Conservation (phyloP, 2,329 filamentous ascomycete species). For the Pestalotiopsis fici region DNA sequence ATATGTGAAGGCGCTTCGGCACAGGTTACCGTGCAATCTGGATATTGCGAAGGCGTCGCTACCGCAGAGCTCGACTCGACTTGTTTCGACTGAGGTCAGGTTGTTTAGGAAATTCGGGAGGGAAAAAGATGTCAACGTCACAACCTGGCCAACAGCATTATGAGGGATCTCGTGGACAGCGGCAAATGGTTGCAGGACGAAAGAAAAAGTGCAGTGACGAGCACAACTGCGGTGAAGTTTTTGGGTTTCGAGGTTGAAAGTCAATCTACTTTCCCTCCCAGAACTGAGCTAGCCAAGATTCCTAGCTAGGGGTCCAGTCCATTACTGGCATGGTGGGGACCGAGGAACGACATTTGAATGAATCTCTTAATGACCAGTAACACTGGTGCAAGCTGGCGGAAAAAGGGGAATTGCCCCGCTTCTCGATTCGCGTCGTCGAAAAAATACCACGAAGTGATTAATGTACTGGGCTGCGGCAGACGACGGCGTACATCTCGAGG, state of each 20-base stretch:
- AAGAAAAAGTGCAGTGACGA: background rate
- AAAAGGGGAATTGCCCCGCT: background rate
- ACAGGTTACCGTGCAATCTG: background rate
- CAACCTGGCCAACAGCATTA: background rate
- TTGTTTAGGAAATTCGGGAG: background rate
- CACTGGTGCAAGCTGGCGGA: background rate
- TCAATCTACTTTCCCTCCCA: background rate
- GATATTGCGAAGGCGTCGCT: background rate
- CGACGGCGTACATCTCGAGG: background rate
- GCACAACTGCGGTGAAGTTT: background rate
- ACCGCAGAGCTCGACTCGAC: background rate
- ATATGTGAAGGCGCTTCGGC: background rate
- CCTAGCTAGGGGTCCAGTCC: background rate
- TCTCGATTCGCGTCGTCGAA: background rate
- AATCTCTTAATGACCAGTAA: background rate
- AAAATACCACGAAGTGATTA: background rate
- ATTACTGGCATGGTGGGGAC: conserved; percentile 1
- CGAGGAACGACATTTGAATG: conserved; percentile 1
- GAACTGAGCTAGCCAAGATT: background rate
- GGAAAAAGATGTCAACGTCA: background rate
- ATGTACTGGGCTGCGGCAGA: too few relatives aligned
- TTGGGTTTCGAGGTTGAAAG: background rate
- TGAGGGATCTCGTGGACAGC: background rate
- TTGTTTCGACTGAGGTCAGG: background rate
- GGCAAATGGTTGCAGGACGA: background rate